Base-by-base conservation (phyloP, 805 yeast species). In the Metschnikowia lochheadii region DNA sequence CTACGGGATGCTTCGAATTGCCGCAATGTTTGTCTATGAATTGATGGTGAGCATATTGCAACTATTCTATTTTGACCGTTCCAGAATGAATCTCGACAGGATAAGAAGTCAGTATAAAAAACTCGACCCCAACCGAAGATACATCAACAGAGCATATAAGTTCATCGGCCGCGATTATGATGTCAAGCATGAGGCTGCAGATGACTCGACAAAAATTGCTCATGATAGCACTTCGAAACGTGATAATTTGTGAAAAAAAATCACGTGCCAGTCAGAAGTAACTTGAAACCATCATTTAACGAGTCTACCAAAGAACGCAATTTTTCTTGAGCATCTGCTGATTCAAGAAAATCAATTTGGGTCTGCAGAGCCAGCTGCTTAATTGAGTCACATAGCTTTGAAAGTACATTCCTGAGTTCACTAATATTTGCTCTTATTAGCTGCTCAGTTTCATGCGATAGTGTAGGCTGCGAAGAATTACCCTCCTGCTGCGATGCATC, bases 31-130 rank as follows among this genome's bases (percentile, higher is more conserved):
- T 49, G n/a, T 68, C 5, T 72, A 68, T 54, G 75, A 72, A 32
- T 56, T 67, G 54, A 50, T 72, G 31, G 51, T 56, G 34, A 61
- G 60, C n/a, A 48, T 71, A n/a, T 66, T 68, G 52, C 69, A 61
- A 37, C 40, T 71, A 11, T 67, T 72, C 56, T 64, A 67, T 43
- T 69, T 73, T 53, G 75, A 73, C 54, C 58, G 76, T 43, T 60
- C 71, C 32, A 69, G 66, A 37, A 73, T 73, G 77, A 73, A 73
- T 56, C 59, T 72, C 47, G 76, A 72, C 49, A 52, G 78, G 46
- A 73, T 73, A 46, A 58, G 76, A 56, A 53, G 62, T 35, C 60
- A 66, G 18, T 73, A 77, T 70, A 63, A 55, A 15, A 67, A 69
- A 52, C 61, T 73, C 23, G 78, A 73, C 57, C 78, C 78, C 1